These are phyloP conservation scores for Xylaria sp. DNA, from an alignment of 2,329 filamentous ascomycete species.

Conservation along the genomic window DNA sequence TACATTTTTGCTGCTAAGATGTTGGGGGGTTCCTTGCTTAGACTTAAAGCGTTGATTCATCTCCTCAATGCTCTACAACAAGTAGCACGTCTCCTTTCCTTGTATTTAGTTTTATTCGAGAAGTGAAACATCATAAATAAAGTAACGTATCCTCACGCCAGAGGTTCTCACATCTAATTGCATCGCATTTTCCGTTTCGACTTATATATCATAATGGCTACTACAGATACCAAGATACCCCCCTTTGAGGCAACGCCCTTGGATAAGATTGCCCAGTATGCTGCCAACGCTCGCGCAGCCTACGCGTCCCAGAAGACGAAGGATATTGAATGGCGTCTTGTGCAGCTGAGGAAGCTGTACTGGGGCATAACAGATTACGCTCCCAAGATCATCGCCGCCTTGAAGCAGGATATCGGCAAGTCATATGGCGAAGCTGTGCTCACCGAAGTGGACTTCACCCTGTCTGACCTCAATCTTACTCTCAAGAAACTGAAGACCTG, in stretches of 20 bases:
- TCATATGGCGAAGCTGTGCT: conserved; percentile 77
- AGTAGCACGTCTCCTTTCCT: neutral
- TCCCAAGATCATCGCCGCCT: conserved; percentile 76
- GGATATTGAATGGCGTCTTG: conserved; percentile 80
- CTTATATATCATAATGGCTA: conserved; percentile 51
- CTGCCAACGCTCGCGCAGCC: conserved; percentile 70
- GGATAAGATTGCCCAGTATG: conserved; percentile 71
- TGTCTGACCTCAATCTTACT: conserved; percentile 83
- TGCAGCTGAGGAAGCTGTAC: conserved; percentile 92
- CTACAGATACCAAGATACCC: conserved; percentile 54
- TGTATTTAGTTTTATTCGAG: neutral
- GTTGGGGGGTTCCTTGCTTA: neutral
- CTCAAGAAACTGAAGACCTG: conserved; percentile 82
- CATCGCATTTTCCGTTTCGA: neutral
- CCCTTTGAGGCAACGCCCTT: conserved; percentile 70
- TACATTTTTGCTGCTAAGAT: neutral
- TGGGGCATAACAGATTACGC: conserved; percentile 88
- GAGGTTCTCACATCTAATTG: neutral
- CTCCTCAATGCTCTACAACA: neutral
- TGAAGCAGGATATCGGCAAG: conserved; percentile 82
- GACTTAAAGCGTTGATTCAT: neutral
- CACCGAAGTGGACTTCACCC: conserved; percentile 79
- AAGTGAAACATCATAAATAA: neutral
- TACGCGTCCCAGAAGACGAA: conserved; percentile 85
- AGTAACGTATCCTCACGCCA: neutral